Evolutionary conservation across 2,329 filamentous ascomycete genomes (phyloP).

Genomic region (Lecanicillium sp.): DNA sequence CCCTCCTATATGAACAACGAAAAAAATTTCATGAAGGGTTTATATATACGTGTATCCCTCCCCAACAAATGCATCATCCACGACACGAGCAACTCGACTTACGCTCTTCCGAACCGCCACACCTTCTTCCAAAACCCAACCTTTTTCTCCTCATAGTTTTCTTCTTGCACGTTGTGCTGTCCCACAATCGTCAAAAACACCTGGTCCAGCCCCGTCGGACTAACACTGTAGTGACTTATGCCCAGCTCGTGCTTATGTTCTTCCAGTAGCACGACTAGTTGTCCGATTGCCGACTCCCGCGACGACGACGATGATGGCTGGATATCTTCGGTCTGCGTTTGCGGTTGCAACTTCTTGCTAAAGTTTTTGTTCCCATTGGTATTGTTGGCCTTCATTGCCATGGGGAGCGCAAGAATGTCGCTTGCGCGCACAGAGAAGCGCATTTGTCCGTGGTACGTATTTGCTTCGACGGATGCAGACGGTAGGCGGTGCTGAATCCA

Average conservation of each 20-base stretch:
- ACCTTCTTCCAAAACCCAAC: constrained; percentile 15
- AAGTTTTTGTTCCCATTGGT: neutral
- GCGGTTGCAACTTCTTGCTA: neutral
- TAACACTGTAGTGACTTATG: constrained; percentile 80
- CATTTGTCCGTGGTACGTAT: constrained; percentile 77
- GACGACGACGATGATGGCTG: neutral
- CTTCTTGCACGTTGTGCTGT: constrained; percentile 70
- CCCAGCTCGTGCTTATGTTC: constrained; percentile 59
- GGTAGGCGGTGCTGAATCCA: constrained; percentile 60
- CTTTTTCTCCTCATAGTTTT: constrained; percentile 41
- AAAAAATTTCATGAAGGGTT: too few relatives aligned
- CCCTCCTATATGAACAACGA: too few relatives aligned
- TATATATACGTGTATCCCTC: too few relatives aligned
- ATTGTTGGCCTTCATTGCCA: neutral
- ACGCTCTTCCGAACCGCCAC: constrained; percentile 1
- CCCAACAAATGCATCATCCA: too few relatives aligned
- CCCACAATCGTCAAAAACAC: constrained; percentile 83
- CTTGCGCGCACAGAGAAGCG: constrained; percentile 66
- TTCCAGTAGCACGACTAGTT: constrained; percentile 66
- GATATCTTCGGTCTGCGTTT: neutral
- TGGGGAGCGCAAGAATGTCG: constrained; percentile 21
- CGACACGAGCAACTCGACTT: too few relatives aligned
- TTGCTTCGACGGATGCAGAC: constrained; percentile 59
- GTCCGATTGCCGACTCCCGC: constrained; percentile 51
- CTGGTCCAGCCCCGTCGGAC: constrained; percentile 80